Conservation (phyloP, 2,329 filamentous ascomycete species). For the Aspergillus felis region DNA sequence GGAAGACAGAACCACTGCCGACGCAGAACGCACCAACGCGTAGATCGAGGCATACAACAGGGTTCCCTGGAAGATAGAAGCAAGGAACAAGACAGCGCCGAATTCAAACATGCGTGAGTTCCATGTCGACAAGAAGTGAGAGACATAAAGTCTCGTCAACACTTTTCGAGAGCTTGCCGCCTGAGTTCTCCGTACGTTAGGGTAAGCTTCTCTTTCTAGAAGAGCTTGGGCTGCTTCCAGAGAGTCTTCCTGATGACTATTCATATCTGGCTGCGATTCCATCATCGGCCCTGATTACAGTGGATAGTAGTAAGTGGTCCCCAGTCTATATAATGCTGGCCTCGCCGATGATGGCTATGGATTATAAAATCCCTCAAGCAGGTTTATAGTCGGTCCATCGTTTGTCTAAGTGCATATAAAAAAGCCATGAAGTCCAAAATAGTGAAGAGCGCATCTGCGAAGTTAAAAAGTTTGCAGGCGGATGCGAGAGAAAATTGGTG, state of each 20-base stretch:
- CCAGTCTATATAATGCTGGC: not conserved
- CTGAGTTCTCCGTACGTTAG: not conserved
- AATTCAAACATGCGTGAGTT: slow-evolving; percentile 64
- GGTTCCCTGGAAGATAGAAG: slow-evolving; percentile 54
- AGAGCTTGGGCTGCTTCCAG: not conserved
- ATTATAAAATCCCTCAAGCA: not conserved
- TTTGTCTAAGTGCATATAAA: not conserved
- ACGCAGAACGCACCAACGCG: slow-evolving; percentile 56
- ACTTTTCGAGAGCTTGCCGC: not conserved
- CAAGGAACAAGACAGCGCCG: slow-evolving; percentile 57
- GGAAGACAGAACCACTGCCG: slow-evolving; percentile 58
- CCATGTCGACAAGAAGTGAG: slow-evolving; percentile 61
- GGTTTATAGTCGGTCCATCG: not conserved
- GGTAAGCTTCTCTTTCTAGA: not conserved
- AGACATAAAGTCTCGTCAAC: slow-evolving; percentile 46
- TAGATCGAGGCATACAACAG: slow-evolving; percentile 67
- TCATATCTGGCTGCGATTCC: not conserved
- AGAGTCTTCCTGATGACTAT: not conserved
- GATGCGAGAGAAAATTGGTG: not conserved
- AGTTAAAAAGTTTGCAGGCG: not conserved
- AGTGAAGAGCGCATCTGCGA: not conserved
- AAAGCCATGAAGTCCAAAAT: not conserved
- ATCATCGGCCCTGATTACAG: not conserved
- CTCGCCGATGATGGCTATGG: not conserved
- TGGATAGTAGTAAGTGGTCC: not conserved